phyloP scores from a whole-genome alignment of 768 basidiomycete species.

The Suillus decipiens region DNA sequence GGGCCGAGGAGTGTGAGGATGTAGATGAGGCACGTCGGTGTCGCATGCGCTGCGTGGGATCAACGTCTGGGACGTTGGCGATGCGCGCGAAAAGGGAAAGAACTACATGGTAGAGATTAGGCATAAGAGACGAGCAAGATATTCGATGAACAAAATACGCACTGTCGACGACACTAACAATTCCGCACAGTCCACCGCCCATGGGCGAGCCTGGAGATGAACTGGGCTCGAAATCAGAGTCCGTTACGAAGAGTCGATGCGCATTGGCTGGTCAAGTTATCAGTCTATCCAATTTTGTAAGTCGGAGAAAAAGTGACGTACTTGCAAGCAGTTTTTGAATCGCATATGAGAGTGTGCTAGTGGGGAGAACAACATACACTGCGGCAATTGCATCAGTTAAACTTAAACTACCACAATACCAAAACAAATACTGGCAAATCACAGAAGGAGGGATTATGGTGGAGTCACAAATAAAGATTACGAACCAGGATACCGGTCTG shows the following conservation, averaged over 20 bases:
- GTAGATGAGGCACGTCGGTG: constrained; percentile 78
- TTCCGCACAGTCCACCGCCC: constrained; percentile 57
- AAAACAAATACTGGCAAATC: background rate
- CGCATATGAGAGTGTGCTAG: constrained; percentile 64
- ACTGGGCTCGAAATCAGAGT: constrained; percentile 50
- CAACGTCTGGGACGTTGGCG: constrained; percentile 72
- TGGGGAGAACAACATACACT: constrained; percentile 78
- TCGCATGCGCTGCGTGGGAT: constrained; percentile 77
- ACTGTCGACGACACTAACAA: constrained; percentile 87
- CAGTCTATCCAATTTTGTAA: background rate
- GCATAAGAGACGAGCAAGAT: background rate
- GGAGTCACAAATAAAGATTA: constrained; percentile 4
- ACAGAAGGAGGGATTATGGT: background rate
- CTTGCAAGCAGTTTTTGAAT: constrained; percentile 84
- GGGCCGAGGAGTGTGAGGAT: constrained; percentile 53
- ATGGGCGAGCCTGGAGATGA: constrained; percentile 49
- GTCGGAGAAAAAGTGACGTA: constrained; percentile 37
- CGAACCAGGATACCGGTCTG: constrained; percentile 75
- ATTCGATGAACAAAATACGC: constrained; percentile 24
- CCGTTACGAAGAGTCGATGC: constrained; percentile 77
- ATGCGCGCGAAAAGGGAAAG: constrained; percentile 77
- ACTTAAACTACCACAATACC: background rate
- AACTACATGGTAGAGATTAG: constrained; percentile 41
- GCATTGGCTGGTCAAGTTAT: constrained; percentile 58
- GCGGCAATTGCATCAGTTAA: constrained; percentile 10